A percentile compares a stretch with the other conserved stretches of the same genome.
These are phyloP conservation scores for Pulveroboletus ravenelii DNA, from an alignment of 768 basidiomycete species.

Conservation along the genomic window DNA sequence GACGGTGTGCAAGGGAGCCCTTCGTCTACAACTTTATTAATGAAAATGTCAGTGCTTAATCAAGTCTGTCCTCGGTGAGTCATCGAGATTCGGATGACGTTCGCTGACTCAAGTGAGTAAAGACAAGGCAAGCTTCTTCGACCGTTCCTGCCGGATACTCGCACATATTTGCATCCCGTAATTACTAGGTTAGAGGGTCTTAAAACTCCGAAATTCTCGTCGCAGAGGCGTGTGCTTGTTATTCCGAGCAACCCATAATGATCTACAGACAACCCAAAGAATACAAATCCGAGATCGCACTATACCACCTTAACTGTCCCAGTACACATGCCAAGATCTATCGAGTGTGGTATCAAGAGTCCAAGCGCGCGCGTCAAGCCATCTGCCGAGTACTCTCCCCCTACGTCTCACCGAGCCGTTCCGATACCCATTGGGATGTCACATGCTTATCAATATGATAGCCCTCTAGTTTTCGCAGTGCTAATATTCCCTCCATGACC, in stretches of 20 bases:
- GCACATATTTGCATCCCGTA: slow-evolving; percentile 8
- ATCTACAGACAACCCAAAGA: slow-evolving; percentile 16
- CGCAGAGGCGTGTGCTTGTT: slow-evolving; percentile 5
- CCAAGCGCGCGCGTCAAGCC: slow-evolving; percentile 7
- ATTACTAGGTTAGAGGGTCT: slow-evolving; percentile 17
- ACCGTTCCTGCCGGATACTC: slow-evolving; percentile 3
- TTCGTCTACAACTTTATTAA: slow-evolving; percentile 5
- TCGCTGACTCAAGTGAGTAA: background rate
- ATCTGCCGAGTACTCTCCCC: background rate
- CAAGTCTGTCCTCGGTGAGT: slow-evolving; percentile 15
- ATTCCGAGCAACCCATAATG: slow-evolving; percentile 8
- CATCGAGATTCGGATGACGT: slow-evolving; percentile 14
- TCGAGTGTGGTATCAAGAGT: slow-evolving; percentile 21
- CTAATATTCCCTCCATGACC: slow-evolving; percentile 31
- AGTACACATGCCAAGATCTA: slow-evolving; percentile 12
- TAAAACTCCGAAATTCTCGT: slow-evolving; percentile 13
- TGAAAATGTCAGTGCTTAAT: background rate
- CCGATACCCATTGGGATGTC: slow-evolving; percentile 26
- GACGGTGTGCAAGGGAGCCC: background rate
- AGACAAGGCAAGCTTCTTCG: slow-evolving; percentile 1
- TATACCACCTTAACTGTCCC: slow-evolving; percentile 20
- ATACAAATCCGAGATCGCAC: slow-evolving; percentile 21
- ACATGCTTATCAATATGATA: slow-evolving; percentile 29
- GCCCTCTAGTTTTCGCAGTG: slow-evolving; percentile 26
- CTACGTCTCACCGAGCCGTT: slow-evolving; percentile 26